phyloP scores from a whole-genome alignment of 1,284 basidiomycete species.

The Prillingera fragicola region DNA sequence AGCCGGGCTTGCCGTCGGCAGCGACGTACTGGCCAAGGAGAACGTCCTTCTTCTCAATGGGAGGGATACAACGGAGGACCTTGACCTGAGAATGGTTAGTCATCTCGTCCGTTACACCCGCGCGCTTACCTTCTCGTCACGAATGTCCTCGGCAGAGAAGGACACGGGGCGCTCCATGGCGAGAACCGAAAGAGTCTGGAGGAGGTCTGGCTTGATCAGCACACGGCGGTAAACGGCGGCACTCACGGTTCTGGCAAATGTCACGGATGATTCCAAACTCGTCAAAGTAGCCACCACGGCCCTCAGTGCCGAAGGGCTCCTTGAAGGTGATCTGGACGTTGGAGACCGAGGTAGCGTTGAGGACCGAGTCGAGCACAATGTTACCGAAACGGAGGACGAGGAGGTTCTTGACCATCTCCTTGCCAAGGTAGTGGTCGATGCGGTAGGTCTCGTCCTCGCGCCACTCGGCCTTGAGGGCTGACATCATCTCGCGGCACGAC shows the following conservation, averaged over 20 bases:
- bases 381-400: slow-evolving; percentile 92
- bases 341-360: slow-evolving; percentile 90
- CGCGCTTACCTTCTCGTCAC: slow-evolving; percentile 79
- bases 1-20: slow-evolving; percentile 88
- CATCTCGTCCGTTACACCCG: too few species aligned
- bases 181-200: slow-evolving; percentile 85
- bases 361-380: slow-evolving; percentile 72
- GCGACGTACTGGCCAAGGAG: slow-evolving; percentile 87
- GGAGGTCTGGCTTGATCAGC: slow-evolving; percentile 58
- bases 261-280: slow-evolving; percentile 98
- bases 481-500: slow-evolving; percentile 73
- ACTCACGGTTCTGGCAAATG: slow-evolving; percentile 90
- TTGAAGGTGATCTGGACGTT: slow-evolving; percentile 98
- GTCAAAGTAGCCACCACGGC: slow-evolving; percentile 95
- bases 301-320: slow-evolving; percentile 94
- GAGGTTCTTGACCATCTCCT: slow-evolving; percentile 98
- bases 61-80: slow-evolving; percentile 80
- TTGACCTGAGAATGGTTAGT: slow-evolving; percentile 64
- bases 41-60: slow-evolving; percentile 68
- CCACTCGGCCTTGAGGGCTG: slow-evolving; percentile 78
- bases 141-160: slow-evolving; percentile 90
- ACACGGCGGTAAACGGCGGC: not conserved
- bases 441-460: slow-evolving; percentile 93
- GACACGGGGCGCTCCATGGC: slow-evolving; percentile 98
- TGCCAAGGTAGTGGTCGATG: slow-evolving; percentile 96